These are phyloP conservation scores for Puccinia polysora DNA, from an alignment of 1,284 basidiomycete genomes.

Conservation along the genomic window DNA sequence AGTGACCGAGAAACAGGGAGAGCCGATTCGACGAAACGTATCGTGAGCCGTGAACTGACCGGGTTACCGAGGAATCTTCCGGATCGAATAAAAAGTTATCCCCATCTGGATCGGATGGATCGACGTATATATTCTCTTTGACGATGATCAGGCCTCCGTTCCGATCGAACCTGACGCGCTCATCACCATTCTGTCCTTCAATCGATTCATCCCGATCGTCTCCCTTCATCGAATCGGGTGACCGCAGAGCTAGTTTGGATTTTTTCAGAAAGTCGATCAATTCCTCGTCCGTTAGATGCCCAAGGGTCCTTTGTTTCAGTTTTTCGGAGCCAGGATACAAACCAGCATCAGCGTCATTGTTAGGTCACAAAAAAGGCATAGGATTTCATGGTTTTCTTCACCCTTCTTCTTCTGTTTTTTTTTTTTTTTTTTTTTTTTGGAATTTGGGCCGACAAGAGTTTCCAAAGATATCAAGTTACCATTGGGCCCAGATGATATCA, in stretches of 20 bases:
- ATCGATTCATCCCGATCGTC: background rate
- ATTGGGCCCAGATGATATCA: conserved; percentile 87
- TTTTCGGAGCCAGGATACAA: too few relatives aligned
- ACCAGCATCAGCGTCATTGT: too few relatives aligned
- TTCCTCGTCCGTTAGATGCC: conserved; percentile 69
- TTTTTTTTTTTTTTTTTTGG: too few relatives aligned
- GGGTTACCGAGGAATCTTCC: conserved; percentile 79
- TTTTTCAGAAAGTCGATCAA: conserved; percentile 70
- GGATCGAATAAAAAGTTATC: conserved; percentile 70
- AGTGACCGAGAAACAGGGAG: background rate
- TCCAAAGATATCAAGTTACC: conserved; percentile 69
- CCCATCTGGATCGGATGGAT: conserved; percentile 56
- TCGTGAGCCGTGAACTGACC: too few relatives aligned
- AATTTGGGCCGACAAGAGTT: too few relatives aligned
- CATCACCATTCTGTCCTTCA: background rate
- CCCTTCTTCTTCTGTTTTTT: background rate
- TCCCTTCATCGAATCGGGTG: conserved; percentile 54
- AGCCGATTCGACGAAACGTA: background rate
- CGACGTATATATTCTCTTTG: conserved; percentile 71
- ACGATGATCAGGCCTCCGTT: conserved; percentile 65
- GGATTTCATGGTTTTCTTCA: background rate
- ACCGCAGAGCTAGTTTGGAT: conserved; percentile 57
- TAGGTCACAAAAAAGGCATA: background rate
- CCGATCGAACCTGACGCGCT: conserved; percentile 46
- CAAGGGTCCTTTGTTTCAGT: conserved; percentile 13